Conservation (phyloP, 768 basidiomycete genomes). For the Amanita rubescens region DNA sequence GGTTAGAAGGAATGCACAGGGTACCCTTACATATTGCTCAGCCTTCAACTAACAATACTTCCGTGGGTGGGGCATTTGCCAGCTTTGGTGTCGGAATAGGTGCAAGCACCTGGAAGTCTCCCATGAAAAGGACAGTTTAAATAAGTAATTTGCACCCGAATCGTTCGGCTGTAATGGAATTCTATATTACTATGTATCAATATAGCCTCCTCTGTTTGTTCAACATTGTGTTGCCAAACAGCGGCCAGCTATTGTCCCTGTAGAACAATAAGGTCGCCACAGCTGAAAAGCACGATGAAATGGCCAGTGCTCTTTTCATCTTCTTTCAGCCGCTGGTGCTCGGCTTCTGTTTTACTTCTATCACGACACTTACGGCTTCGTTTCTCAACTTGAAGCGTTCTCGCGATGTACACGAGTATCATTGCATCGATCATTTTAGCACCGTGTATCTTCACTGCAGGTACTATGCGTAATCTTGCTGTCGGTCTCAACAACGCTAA, state of each 20-base stretch:
- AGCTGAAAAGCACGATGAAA: slow-evolving; percentile 2
- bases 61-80: slow-evolving; percentile 22
- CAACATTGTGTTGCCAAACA: neutral
- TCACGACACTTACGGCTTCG: slow-evolving; percentile 4
- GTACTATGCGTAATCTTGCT: neutral
- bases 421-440: slow-evolving; percentile 5
- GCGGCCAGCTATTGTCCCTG: neutral
- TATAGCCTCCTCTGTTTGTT: neutral
- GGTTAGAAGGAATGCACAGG: too few species aligned
- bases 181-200: too few species aligned
- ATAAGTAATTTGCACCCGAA: neutral
- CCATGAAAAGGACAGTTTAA: slow-evolving; percentile 7
- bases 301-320: neutral
- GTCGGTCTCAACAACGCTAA: neutral
- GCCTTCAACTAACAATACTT: slow-evolving; percentile 9
- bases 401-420: slow-evolving; percentile 10
- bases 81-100: slow-evolving; percentile 23
- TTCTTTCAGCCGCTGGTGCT: slow-evolving; percentile 3
- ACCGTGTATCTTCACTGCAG: neutral
- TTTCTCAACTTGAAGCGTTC: neutral
- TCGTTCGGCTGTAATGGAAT: too few species aligned
- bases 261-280: slow-evolving; percentile 4
- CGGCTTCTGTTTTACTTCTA: slow-evolving; percentile 3
- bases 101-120: slow-evolving; percentile 20
- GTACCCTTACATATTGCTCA: slow-evolving; percentile 17